A percentile compares a stretch with the other conserved stretches of the same genome.
Conservation (phyloP, 441 rosid species). For the Gossypium davidsonii region DNA sequence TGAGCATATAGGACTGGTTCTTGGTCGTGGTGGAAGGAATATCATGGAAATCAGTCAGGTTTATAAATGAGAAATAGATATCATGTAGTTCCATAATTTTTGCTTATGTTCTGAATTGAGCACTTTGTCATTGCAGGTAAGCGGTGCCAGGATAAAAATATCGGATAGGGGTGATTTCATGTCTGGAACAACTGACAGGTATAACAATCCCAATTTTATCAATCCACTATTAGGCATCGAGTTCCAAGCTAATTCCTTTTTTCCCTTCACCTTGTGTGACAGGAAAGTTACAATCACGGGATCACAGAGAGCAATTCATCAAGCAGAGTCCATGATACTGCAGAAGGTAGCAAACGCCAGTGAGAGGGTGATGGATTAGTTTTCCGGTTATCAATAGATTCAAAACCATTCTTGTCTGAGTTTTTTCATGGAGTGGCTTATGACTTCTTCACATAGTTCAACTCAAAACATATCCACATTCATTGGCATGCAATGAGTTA, state of each 20-base stretch:
- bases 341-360: slow-evolving; percentile 86
- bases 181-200: slow-evolving; percentile 89
- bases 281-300: slow-evolving; percentile 97
- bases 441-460: slow-evolving; percentile 10
- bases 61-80: not conserved
- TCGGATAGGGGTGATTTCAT: slow-evolving; percentile 96
- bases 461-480: slow-evolving; percentile 3
- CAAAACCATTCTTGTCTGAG: slow-evolving; percentile 17
- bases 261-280: slow-evolving; percentile 14
- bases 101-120: slow-evolving; percentile 10
- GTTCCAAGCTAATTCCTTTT: not conserved
- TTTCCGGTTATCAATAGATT: slow-evolving; percentile 6
- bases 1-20: slow-evolving; percentile 85
- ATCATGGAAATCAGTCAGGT: slow-evolving; percentile 96
- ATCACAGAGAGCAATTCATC: slow-evolving; percentile 72
- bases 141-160: slow-evolving; percentile 88
- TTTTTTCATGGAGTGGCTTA: slow-evolving; percentile 17
- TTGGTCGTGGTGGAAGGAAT: slow-evolving; percentile 97
- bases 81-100: slow-evolving; percentile 3
- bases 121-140: slow-evolving; percentile 44
- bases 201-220: not conserved
- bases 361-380: slow-evolving; percentile 61
- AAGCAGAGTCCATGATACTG: slow-evolving; percentile 89
- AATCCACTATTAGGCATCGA: not conserved
- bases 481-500: not conserved